Evolutionary conservation across 2,329 filamentous ascomycete species (phyloP).

Genomic region (Ophidiomyces ophidiicola): DNA sequence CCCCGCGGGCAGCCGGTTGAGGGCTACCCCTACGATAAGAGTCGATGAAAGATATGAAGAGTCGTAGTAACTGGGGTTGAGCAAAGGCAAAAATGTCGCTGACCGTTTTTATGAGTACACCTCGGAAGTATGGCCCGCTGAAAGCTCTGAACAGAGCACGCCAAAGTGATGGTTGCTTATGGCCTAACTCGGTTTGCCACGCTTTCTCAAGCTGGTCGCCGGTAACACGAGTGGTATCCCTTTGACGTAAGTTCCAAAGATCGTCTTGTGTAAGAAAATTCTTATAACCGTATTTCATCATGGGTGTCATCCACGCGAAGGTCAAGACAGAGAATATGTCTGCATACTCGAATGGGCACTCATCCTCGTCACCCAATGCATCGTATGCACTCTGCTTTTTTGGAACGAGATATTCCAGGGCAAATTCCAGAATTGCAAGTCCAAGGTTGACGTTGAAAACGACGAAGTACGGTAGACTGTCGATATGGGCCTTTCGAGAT

Average conservation of each 20-base stretch:
- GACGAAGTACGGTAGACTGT: slow-evolving; percentile 61
- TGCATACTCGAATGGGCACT: slow-evolving; percentile 72
- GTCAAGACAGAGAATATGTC: slow-evolving; percentile 87
- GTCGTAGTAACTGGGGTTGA: slow-evolving; percentile 78
- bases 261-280: slow-evolving; percentile 88
- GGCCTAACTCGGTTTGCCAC: slow-evolving; percentile 64
- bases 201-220: slow-evolving; percentile 56
- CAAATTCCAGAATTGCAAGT: slow-evolving; percentile 57
- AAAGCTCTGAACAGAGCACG: slow-evolving; percentile 72
- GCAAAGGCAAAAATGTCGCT: slow-evolving; percentile 79
- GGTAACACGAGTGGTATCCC: slow-evolving; percentile 67
- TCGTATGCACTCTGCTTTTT: slow-evolving; percentile 60
- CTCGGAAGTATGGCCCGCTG: slow-evolving; percentile 69
- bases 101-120: slow-evolving; percentile 73
- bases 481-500: slow-evolving; percentile 58
- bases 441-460: slow-evolving; percentile 61
- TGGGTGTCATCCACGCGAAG: slow-evolving; percentile 95
- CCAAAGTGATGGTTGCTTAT: slow-evolving; percentile 74
- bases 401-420: slow-evolving; percentile 76
- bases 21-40: slow-evolving; percentile 56
- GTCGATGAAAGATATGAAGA: slow-evolving; percentile 70
- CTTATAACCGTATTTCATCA: slow-evolving; percentile 93
- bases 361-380: slow-evolving; percentile 52
- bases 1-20: slow-evolving; percentile 70
- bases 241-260: slow-evolving; percentile 76